A percentile compares a stretch with the other conserved stretches of the same genome.
phyloP scores from a whole-genome alignment of 2,329 filamentous ascomycete species.

The Sporothrix dimorphospora region DNA sequence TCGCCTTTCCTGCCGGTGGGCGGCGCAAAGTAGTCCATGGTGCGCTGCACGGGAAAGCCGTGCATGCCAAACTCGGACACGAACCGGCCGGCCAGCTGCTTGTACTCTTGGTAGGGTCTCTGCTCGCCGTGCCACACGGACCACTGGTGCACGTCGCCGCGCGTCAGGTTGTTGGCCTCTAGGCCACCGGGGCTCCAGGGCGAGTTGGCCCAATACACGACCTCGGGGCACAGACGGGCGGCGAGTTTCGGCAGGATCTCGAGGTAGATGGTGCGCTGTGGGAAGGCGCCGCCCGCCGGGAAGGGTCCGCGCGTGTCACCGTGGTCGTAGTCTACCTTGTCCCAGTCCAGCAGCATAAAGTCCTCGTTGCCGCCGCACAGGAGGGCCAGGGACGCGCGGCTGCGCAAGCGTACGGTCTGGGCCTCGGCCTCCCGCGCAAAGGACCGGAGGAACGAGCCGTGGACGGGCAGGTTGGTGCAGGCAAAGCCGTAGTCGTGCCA shows the following conservation, averaged over 20 bases:
- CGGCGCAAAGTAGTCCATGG: constrained; percentile 75
- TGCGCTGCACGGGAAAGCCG: constrained; percentile 81
- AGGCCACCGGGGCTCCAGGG: constrained; percentile 76
- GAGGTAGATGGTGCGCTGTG: constrained; percentile 91
- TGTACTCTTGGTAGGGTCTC: constrained; percentile 88
- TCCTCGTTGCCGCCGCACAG: constrained; percentile 96
- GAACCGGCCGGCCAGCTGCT: constrained; percentile 84
- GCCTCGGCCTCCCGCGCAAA: constrained; percentile 65
- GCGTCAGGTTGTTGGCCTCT: constrained; percentile 72
- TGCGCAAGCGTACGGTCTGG: constrained; percentile 73
- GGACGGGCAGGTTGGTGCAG: constrained; percentile 68
- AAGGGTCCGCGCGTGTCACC: constrained; percentile 76
- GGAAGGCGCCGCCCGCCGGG: constrained; percentile 88
- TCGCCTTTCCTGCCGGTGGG: constrained; percentile 55
- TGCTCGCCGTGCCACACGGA: constrained; percentile 92
- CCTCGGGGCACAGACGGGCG: constrained; percentile 66
- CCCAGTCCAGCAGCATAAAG: constrained; percentile 80
- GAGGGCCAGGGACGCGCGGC: constrained; percentile 85
- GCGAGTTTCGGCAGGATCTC: constrained; percentile 80
- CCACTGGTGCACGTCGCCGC: constrained; percentile 94
- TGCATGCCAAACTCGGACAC: constrained; percentile 97
- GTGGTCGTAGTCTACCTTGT: constrained; percentile 74
- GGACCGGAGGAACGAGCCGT: constrained; percentile 60
- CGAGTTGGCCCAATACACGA: constrained; percentile 81
- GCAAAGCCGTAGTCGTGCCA: constrained; percentile 79